phyloP scores from a whole-genome alignment of 1,284 basidiomycete species.

The Ceratobasidium sp. region DNA sequence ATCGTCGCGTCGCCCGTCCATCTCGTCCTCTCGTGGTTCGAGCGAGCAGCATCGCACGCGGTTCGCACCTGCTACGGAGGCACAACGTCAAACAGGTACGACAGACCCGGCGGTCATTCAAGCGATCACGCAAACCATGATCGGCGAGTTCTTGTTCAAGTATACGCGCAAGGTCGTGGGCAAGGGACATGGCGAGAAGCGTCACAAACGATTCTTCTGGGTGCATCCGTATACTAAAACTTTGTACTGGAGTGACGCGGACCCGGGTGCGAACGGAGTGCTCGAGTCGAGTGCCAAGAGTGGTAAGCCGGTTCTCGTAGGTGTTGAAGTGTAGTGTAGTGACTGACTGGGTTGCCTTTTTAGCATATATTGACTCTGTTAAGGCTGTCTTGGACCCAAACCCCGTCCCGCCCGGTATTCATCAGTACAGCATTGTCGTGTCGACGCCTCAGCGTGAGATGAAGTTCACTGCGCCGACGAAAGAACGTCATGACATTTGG shows the following conservation, averaged over 20 bases:
- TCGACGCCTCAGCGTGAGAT: conserved; percentile 95
- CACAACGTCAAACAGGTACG: conserved; percentile 56
- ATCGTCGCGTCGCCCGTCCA: conserved; percentile 79
- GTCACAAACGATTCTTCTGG: conserved; percentile 99
- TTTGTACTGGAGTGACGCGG: conserved; percentile 95
- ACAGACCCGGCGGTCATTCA: conserved; percentile 93
- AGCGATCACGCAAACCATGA: conserved; percentile 99
- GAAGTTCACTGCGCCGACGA: conserved; percentile 95
- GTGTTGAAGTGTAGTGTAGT: not conserved
- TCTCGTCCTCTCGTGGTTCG: conserved; percentile 68
- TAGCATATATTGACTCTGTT: conserved; percentile 96
- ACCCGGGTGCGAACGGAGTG: conserved; percentile 89
- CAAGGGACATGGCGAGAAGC: conserved; percentile 89
- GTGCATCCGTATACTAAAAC: conserved; percentile 99
- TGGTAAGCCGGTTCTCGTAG: conserved; percentile 70
- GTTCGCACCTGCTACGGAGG: conserved; percentile 46
- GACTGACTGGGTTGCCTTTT: not conserved
- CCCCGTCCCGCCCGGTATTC: conserved; percentile 91
- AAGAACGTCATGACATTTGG: conserved; percentile 98
- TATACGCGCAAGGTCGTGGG: conserved; percentile 95
- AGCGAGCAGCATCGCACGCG: conserved; percentile 64
- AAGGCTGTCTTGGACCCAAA: conserved; percentile 94
- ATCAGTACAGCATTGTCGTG: conserved; percentile 93
- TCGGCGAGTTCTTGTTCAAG: conserved; percentile 98
- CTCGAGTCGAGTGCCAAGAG: conserved; percentile 96